Evolutionary conservation across 306 rosid species (phyloP).

Genomic region (Casuarina glauca): DNA sequence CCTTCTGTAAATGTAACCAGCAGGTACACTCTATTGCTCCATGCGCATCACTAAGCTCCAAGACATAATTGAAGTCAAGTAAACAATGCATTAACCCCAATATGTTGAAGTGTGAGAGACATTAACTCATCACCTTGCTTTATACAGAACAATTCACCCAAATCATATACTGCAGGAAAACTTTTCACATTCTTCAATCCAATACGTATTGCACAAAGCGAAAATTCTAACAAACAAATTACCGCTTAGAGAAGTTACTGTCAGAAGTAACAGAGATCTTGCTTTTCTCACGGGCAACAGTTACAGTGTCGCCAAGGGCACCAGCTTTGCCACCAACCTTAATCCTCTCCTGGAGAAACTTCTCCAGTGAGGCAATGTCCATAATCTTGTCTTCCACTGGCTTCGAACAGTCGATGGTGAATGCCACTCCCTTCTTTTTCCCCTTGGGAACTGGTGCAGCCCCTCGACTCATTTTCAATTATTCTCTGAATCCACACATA

Average conservation of each 20-base stretch:
- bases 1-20: too few species aligned
- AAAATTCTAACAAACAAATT: background rate
- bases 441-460: conserved; percentile 45
- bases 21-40: too few species aligned
- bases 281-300: conserved; percentile 67
- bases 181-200: background rate
- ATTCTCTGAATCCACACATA: conserved; percentile 8
- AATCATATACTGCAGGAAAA: background rate
- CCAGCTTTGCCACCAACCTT: conserved; percentile 72
- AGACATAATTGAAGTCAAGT: background rate
- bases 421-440: conserved; percentile 52
- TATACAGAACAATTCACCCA: background rate
- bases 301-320: conserved; percentile 78
- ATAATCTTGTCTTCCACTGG: conserved; percentile 63
- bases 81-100: background rate
- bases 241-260: conserved; percentile 77
- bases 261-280: conserved; percentile 80
- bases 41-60: background rate
- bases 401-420: conserved; percentile 54
- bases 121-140: background rate
- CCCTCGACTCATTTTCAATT: conserved; percentile 49
- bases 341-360: conserved; percentile 61
- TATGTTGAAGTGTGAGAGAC: background rate
- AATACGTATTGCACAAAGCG: background rate
- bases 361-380: conserved; percentile 61